A percentile compares a stretch with the other conserved stretches of the same genome.
Evolutionary conservation across 225 moss, liverwort and hornwort species (phyloP).

Genomic region (Rhytidiadelphus loreus): DNA sequence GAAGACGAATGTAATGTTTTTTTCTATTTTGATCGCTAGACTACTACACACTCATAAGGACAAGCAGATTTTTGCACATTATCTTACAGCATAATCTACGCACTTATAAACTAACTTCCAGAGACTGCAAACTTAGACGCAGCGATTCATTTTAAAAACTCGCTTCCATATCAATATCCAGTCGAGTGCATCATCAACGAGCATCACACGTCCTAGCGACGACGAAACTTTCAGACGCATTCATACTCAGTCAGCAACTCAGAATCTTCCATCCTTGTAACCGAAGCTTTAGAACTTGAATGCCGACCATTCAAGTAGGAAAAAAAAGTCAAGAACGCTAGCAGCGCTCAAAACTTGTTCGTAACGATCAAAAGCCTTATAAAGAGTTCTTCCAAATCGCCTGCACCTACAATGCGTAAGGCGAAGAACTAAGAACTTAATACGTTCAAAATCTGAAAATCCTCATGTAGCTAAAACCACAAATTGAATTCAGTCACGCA

Average conservation of each 20-base stretch:
- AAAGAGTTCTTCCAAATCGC: not conserved
- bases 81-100: not conserved
- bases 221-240: not conserved
- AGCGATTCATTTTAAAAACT: not conserved
- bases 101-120: not conserved
- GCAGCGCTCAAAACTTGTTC: not conserved
- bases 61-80: not conserved
- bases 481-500: not conserved
- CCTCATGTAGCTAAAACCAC: not conserved
- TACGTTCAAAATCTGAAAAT: not conserved
- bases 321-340: not conserved
- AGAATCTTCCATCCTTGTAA: not conserved
- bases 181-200: not conserved
- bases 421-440: not conserved
- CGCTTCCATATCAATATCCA: not conserved
- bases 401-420: not conserved
- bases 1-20: not conserved
- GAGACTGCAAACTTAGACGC: not conserved
- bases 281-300: not conserved
- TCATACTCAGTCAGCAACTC: not conserved
- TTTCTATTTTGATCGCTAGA: not conserved
- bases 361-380: not conserved
- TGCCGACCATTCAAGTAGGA: not conserved
- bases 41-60: not conserved
- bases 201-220: not conserved